Conservation (phyloP, 2,329 filamentous ascomycete genomes). For the Scedosporium apiospermum region DNA sequence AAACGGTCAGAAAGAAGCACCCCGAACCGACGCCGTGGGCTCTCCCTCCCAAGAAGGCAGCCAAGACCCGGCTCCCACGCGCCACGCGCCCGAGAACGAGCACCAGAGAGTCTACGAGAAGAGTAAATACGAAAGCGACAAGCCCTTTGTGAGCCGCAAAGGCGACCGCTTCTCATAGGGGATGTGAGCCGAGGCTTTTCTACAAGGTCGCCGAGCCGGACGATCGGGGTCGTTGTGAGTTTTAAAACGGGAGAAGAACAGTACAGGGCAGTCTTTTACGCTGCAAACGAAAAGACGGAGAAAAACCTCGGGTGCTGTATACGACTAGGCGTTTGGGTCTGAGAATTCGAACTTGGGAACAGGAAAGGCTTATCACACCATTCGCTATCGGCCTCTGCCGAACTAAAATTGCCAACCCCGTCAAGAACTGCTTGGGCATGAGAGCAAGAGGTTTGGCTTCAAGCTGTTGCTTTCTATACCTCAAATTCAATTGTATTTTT, state of each 20-base stretch:
- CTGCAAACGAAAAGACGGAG: neutral
- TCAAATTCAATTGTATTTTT: too few species aligned
- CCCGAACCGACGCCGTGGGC: conserved; percentile 47
- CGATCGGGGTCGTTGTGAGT: neutral
- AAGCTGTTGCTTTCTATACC: too few species aligned
- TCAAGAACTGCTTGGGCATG: neutral
- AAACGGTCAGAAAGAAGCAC: conserved; percentile 30
- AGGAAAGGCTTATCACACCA: neutral
- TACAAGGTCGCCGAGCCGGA: neutral
- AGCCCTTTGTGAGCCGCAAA: conserved; percentile 67
- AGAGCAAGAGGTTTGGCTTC: neutral
- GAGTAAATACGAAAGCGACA: conserved; percentile 79
- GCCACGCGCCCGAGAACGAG: conserved; percentile 68
- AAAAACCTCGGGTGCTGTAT: neutral
- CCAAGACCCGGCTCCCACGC: conserved; percentile 74
- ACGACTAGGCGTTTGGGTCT: neutral
- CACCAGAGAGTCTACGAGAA: conserved; percentile 60
- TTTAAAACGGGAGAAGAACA: neutral
- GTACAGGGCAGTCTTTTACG: neutral
- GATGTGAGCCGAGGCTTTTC: neutral
- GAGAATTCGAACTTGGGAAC: neutral
- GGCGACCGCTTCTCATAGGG: conserved; percentile 74
- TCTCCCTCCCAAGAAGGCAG: conserved; percentile 65
- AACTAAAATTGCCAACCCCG: neutral
- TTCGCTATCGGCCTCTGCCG: neutral